Evolutionary conservation across 2,329 filamentous ascomycete genomes (phyloP).

Genomic region (Sphaerulina vaccinii): DNA sequence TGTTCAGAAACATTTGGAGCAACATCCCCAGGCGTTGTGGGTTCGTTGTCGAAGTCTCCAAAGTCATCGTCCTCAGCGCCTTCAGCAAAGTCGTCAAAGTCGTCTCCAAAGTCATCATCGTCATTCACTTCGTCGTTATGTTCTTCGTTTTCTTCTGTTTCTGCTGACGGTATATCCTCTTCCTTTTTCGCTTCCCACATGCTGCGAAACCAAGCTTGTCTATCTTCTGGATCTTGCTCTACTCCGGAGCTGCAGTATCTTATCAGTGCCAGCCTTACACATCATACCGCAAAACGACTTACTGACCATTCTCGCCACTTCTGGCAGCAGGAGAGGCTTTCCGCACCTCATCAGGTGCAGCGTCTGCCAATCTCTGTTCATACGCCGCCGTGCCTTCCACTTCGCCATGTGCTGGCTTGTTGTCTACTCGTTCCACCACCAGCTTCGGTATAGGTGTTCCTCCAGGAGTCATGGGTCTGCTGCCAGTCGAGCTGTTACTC

Average conservation of each 20-base stretch:
- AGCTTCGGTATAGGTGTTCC: conserved; percentile 57
- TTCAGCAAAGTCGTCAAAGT: conserved; percentile 66
- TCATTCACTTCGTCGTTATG: conserved; percentile 56
- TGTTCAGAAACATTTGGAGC: conserved; percentile 28
- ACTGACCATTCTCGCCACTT: conserved; percentile 61
- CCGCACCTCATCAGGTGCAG: conserved; percentile 58
- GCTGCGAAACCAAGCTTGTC: conserved; percentile 35
- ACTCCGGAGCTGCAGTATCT: conserved; percentile 37
- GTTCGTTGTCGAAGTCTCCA: conserved; percentile 50
- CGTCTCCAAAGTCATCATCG: conserved; percentile 69
- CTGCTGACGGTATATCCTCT: conserved; percentile 15
- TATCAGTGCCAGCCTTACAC: conserved; percentile 1
- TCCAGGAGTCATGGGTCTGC: conserved; percentile 51
- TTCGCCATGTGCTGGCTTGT: conserved; percentile 58
- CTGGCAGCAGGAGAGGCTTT: conserved; percentile 46
- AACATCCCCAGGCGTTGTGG: conserved; percentile 23
- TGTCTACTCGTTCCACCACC: conserved; percentile 62
- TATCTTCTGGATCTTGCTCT: conserved; percentile 29
- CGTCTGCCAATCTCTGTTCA: conserved; percentile 57
- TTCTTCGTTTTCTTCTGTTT: conserved; percentile 31
- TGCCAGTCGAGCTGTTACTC: conserved; percentile 37
- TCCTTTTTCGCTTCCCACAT: conserved; percentile 34
- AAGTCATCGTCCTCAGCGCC: conserved; percentile 50
- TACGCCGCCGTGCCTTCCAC: conserved; percentile 61
- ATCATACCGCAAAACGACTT: conserved; percentile 23